Evolutionary conservation across 2,329 filamentous ascomycete species (phyloP), one percentile per base, ranked within the genome.

Genomic region (Fusarium mangiferae): DNA sequence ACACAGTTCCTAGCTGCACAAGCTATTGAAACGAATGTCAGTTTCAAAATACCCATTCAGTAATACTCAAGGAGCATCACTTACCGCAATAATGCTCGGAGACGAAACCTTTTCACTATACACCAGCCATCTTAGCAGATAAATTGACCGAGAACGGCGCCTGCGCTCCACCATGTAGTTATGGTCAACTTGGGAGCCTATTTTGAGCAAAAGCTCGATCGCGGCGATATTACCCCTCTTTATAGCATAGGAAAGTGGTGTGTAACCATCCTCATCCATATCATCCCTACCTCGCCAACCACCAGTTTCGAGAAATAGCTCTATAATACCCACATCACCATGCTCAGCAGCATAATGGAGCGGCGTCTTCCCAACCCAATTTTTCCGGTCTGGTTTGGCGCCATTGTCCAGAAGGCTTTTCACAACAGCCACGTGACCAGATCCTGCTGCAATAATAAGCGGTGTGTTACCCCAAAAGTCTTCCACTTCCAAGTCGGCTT

Each of bases 271-370:
- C 30, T 13, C 13, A 33, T 33, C 30, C 30, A 33, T 5, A 13
- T 3, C 1, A 33, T 33, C 30, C 3, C 1, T 33, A 33, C 5
- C 11, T 33, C 30, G 30, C 30, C 12, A 33, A 4, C 11, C 30
- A 12, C 30, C 30, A 3, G 30, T 33, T 33, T 33, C 30, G 1
- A 33, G 30, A 41, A 41, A 22, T n/a, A 7, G 2, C 9, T 41
- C 7, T 22, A 41, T 15, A 1, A 41, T 2, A n/a, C 20, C 13
- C 2, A 5, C n/a, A 2, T n/a, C 7, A n/a, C 39, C 22, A 41
- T 6, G 1, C 22, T 0, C 5, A 8, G 8, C 22, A 7, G 39
- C 39, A 41, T 22, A 15, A 13, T n/a, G 39, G n/a, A 41, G 39
- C 8, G 39, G 39, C 4, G 39, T 15, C 33, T 33, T 5, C 12